Evolutionary conservation across 345 rosid genomes (phyloP).

Genomic region (Trapa bicornis): DNA sequence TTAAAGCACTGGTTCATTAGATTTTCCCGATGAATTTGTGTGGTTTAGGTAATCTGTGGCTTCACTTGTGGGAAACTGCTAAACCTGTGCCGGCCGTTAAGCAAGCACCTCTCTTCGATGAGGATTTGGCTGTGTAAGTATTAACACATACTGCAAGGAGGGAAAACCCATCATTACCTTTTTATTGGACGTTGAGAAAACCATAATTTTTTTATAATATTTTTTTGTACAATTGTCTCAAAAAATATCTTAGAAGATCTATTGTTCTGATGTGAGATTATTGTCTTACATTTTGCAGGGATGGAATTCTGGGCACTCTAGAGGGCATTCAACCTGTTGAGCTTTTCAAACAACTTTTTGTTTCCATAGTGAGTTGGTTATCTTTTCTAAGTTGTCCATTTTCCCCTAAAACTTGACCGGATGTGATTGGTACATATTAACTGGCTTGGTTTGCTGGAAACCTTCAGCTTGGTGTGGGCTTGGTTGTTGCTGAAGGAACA

Average conservation of each 20-base stretch:
- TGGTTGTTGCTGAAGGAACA: conserved; percentile 42
- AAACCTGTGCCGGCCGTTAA: conserved; percentile 72
- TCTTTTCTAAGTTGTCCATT: background rate
- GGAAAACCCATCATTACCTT: background rate
- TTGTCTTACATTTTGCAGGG: conserved; percentile 34
- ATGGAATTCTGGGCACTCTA: conserved; percentile 55
- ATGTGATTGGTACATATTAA: background rate
- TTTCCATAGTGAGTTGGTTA: conserved; percentile 50
- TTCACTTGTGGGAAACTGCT: conserved; percentile 75
- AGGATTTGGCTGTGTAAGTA: conserved; percentile 88
- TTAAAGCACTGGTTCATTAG: background rate
- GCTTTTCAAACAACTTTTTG: conserved; percentile 61
- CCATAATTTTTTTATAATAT: background rate
- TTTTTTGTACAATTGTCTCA: background rate
- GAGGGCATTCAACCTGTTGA: conserved; percentile 57
- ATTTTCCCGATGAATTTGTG: conserved; percentile 3
- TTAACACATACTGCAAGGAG: conserved; percentile 2
- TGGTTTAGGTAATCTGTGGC: conserved; percentile 76
- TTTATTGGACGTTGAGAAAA: too few species aligned
- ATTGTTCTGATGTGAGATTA: conserved; percentile 6
- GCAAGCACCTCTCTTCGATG: conserved; percentile 81
- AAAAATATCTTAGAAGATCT: background rate
- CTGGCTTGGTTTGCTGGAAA: background rate
- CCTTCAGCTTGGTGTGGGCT: conserved; percentile 55
- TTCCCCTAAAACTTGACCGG: background rate